A percentile compares a stretch with the other conserved stretches of the same genome.
phyloP scores from a whole-genome alignment of 352 stramenopile species.

The Phytopythium aichiense region DNA sequence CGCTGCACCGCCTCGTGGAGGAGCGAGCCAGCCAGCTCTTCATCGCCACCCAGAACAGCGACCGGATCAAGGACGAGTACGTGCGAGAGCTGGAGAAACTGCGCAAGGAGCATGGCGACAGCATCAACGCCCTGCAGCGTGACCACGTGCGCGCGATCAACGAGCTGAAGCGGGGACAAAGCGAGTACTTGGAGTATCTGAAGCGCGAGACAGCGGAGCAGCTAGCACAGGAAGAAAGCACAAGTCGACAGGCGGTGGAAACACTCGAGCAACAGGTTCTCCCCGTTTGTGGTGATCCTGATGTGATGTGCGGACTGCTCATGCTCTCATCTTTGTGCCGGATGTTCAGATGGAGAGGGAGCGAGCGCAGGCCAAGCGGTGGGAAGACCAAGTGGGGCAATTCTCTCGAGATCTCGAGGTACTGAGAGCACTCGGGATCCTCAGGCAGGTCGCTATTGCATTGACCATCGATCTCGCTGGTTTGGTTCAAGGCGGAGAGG shows the following conservation, averaged over 20 bases:
- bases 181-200: slow-evolving; percentile 38
- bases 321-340: neutral
- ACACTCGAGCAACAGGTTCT: slow-evolving; percentile 30
- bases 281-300: neutral
- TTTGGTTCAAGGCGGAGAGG: neutral
- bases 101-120: slow-evolving; percentile 25
- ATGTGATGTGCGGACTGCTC: neutral
- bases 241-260: slow-evolving; percentile 20
- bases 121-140: slow-evolving; percentile 40
- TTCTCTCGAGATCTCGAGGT: neutral
- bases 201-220: slow-evolving; percentile 38
- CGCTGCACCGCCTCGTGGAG: slow-evolving; percentile 27
- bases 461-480: neutral
- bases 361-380: neutral
- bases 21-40: slow-evolving; percentile 36
- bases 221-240: slow-evolving; percentile 14
- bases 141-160: slow-evolving; percentile 37
- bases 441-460: neutral
- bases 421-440: neutral
- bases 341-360: neutral
- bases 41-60: slow-evolving; percentile 19
- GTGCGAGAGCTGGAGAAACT: slow-evolving; percentile 43
- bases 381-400: neutral
- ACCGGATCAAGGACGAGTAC: slow-evolving; percentile 45
- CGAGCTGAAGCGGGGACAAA: slow-evolving; percentile 38